phyloP scores from a whole-genome alignment of 2,329 filamentous ascomycete species.

The Pyricularia sp. region DNA sequence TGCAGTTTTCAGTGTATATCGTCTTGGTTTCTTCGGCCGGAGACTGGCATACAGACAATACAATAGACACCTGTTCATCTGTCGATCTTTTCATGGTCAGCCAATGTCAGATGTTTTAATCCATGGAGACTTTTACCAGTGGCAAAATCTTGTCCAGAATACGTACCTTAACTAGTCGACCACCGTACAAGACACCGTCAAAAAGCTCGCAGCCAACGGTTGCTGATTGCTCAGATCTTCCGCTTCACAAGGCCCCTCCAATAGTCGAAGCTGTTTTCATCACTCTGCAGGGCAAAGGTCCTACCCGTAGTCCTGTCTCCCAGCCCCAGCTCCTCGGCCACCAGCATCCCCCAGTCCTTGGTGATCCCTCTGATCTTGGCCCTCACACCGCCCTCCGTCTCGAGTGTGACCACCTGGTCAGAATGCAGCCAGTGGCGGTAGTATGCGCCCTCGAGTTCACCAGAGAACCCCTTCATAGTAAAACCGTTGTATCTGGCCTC shows the following conservation, averaged over 20 bases:
- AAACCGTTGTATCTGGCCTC: conserved; percentile 69
- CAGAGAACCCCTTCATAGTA: conserved; percentile 59
- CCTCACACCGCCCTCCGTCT: conserved; percentile 61
- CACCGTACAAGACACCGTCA: not conserved
- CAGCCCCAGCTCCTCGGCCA: conserved; percentile 68
- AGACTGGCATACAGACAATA: not conserved
- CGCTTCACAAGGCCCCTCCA: conserved; percentile 76
- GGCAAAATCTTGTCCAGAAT: not conserved
- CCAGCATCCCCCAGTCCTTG: conserved; percentile 76
- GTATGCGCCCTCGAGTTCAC: conserved; percentile 60
- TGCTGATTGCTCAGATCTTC: conserved; percentile 46
- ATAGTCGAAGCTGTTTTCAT: conserved; percentile 97
- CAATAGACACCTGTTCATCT: not conserved
- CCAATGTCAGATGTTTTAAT: not conserved
- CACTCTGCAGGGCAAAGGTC: conserved; percentile 77
- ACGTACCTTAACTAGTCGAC: not conserved
- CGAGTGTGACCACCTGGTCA: conserved; percentile 57
- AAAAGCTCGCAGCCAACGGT: not conserved
- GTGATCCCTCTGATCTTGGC: conserved; percentile 81
- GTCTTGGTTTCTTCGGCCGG: not conserved
- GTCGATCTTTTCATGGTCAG: not conserved
- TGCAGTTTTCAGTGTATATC: not conserved
- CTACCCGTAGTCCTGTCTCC: conserved; percentile 63
- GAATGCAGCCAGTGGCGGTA: conserved; percentile 80
- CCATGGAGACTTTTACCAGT: not conserved